Conservation (phyloP, 2,329 filamentous ascomycete species). For the Sporothrix phasma region DNA sequence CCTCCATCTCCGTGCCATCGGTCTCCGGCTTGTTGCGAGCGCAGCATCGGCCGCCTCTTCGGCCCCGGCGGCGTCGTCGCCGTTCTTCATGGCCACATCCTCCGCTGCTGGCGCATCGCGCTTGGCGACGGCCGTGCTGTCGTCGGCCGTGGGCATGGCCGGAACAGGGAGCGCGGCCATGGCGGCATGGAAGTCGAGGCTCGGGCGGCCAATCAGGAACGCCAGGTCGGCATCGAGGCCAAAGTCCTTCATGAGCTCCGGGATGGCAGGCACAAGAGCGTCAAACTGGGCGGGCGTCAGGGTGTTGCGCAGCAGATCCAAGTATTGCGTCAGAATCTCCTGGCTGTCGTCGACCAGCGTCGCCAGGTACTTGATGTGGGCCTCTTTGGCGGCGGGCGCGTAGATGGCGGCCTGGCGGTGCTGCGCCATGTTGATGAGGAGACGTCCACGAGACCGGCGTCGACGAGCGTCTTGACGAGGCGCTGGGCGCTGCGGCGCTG, state of each 20-base stretch:
- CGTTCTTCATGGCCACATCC: background rate
- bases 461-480: constrained; percentile 67
- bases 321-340: constrained; percentile 72
- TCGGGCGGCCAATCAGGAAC: constrained; percentile 71
- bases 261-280: constrained; percentile 62
- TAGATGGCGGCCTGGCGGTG: constrained; percentile 82
- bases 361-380: constrained; percentile 80
- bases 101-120: background rate
- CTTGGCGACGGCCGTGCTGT: background rate
- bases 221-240: constrained; percentile 72
- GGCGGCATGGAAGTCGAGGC: constrained; percentile 47
- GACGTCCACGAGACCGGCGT: constrained; percentile 69
- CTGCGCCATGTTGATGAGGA: constrained; percentile 85
- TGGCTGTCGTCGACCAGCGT: constrained; percentile 87
- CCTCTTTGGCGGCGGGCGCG: constrained; percentile 57
- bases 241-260: constrained; percentile 64
- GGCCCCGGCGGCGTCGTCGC: background rate
- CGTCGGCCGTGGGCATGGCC: background rate
- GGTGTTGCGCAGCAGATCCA: constrained; percentile 79
- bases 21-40: background rate
- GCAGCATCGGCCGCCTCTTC: background rate
- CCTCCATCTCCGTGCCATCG: constrained; percentile 18
- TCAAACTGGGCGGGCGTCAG: constrained; percentile 69
- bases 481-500: constrained; percentile 62
- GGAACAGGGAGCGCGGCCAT: constrained; percentile 29